Evolutionary conservation across 305 asterid genomes (phyloP), one percentile per base, ranked within the genome.

Genomic region (Fraxinus xanthoxyloides): DNA sequence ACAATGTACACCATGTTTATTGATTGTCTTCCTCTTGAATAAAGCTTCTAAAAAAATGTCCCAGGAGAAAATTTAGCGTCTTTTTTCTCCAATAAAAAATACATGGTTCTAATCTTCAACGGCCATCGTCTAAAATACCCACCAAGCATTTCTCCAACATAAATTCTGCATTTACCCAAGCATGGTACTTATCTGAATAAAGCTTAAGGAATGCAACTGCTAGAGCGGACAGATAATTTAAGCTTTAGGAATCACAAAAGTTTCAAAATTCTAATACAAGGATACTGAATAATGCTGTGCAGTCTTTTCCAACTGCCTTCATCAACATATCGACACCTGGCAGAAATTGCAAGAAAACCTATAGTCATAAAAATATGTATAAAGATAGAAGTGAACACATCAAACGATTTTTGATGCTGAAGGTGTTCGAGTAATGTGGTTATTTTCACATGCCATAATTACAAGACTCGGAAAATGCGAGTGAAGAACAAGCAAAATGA

Each of bases 301-400:
- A 95, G 86, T 95, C 99, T 87, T 89, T 95, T 80, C 99, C 99
- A 76, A 93, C 99, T 6, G 94, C 97, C 90, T 93, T 93, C 99
- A 88, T 89, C 86, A 95, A 89, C 80, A 86, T 87, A 81, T 95
- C 99, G 83, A 75, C 93, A 70, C 99, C 98, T 95, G 87, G 82
- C 76, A 86, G 69, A 85, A 21, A 85, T 65, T 15, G 51, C 48
- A 80, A 61, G 79, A 77, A 7, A 51, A 31, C 31, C 43, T 5
- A 63, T 38, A 56, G 78, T 1, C 46, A 36, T 19, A 13, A 83
- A 40, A 19, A 70, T 7, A 59, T 59, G 21, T 61, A 61, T 21
- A n/a, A 54, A 17, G 28, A 2, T 19, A 61, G 28, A 23, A 61
- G 12, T 10, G 3, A 8, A 19, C 4, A 21, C 31, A 23, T 61